Evolutionary conservation across 148 eudicot species (phyloP).

Genomic region (Fallopia convolvulus): DNA sequence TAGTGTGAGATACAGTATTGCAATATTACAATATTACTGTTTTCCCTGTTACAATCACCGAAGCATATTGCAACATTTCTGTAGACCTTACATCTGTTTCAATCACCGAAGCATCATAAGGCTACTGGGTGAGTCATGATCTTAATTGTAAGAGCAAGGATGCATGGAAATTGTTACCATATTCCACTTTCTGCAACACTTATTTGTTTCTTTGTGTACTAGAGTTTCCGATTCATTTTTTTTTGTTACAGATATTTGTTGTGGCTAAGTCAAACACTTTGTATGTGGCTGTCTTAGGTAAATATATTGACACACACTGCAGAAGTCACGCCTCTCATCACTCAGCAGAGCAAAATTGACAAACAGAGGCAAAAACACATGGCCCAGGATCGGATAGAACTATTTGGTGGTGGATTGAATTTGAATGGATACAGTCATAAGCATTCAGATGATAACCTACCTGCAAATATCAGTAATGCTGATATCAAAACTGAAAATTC

Average conservation of each 20-base stretch:
- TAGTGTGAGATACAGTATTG: neutral
- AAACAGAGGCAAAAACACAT: conserved; percentile 23
- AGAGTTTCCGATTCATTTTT: neutral
- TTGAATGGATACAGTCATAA: neutral
- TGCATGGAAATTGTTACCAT: no score
- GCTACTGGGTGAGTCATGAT: no score
- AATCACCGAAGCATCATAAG: no score
- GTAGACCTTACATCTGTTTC: no score
- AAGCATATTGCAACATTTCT: no score
- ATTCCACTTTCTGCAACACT: neutral
- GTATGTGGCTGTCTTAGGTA: conserved; percentile 27
- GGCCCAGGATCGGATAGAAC: conserved; percentile 34
- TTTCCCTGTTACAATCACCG: neutral
- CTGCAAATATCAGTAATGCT: neutral
- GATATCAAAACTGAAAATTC: neutral
- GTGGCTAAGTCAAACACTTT: neutral
- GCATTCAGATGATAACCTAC: neutral
- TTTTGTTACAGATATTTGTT: neutral
- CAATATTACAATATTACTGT: neutral
- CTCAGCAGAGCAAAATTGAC: conserved; percentile 15
- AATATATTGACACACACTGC: conserved; percentile 64
- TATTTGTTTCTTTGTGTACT: neutral
- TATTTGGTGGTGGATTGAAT: conserved; percentile 18
- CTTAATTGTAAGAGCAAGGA: no score
- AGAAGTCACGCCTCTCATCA: conserved; percentile 20